A percentile compares a stretch with the other conserved stretches of the same genome.
Evolutionary conservation across 495 filamentous ascomycete genomes (phyloP).

Genomic region (Neurospora tetraspora): DNA sequence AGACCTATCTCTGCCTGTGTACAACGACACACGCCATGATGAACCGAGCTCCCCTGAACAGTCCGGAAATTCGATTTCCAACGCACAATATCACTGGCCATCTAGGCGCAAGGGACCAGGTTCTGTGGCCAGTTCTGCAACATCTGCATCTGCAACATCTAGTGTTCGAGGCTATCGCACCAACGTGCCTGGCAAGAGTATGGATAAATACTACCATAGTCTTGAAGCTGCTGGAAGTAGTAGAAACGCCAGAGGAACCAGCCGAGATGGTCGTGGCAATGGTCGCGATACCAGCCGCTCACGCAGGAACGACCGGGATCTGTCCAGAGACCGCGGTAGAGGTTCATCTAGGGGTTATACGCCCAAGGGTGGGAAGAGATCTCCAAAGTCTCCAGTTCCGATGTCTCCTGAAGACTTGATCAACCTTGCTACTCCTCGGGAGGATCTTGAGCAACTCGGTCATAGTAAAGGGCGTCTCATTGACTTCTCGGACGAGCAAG

Average conservation of each 20-base stretch:
- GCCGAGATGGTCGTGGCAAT: conserved; percentile 45
- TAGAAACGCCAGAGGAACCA: conserved; percentile 42
- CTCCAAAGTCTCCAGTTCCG: conserved; percentile 79
- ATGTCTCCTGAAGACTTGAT: conserved; percentile 83
- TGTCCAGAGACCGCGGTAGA: conserved; percentile 59
- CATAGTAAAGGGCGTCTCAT: conserved; percentile 8
- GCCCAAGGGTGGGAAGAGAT: conserved; percentile 64
- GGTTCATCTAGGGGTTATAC: conserved; percentile 58
- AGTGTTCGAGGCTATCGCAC: conserved; percentile 28
- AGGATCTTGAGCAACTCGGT: conserved; percentile 8
- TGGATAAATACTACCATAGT: conserved; percentile 83
- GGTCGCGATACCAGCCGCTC: conserved; percentile 43
- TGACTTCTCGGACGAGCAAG: conserved; percentile 13
- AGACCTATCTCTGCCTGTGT: conserved; percentile 57
- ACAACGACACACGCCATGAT: conserved; percentile 42
- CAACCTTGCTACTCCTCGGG: conserved; percentile 39
- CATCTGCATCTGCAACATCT: conserved; percentile 26
- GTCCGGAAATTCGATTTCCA: conserved; percentile 33
- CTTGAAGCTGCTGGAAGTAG: conserved; percentile 63
- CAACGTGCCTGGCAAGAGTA: conserved; percentile 44
- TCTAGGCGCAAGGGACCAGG: conserved; percentile 33
- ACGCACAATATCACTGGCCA: conserved; percentile 34
- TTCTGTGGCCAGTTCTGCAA: conserved; percentile 38
- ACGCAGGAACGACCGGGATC: conserved; percentile 45
- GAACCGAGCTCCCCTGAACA: conserved; percentile 42